Conservation (phyloP, 1,284 basidiomycete species). For the Leccinum colubrinum region DNA sequence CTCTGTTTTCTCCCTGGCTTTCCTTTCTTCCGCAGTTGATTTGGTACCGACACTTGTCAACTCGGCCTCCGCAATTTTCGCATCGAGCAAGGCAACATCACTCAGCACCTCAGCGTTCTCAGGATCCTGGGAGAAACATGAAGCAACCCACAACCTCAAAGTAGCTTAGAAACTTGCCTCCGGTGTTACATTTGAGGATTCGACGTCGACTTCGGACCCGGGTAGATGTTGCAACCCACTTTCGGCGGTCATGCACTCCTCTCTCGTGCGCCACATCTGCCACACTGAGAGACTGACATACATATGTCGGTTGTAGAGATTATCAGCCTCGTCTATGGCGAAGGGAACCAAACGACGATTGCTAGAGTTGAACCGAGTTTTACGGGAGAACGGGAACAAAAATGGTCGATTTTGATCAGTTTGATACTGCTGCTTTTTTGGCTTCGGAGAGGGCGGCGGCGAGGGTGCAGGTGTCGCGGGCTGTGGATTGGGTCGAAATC, state of each 20-base stretch:
- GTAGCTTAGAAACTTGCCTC: constrained; percentile 35
- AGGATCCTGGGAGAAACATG: constrained; percentile 42
- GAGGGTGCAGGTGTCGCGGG: constrained; percentile 87
- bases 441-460: constrained; percentile 86
- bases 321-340: constrained; percentile 94
- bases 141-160: constrained; percentile 3
- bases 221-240: constrained; percentile 85
- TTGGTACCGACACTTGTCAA: constrained; percentile 55
- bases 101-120: constrained; percentile 61
- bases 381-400: constrained; percentile 89
- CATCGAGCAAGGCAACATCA: constrained; percentile 69
- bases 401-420: constrained; percentile 96
- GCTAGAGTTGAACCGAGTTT: constrained; percentile 34
- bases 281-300: constrained; percentile 86
- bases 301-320: constrained; percentile 88
- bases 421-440: constrained; percentile 98
- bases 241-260: constrained; percentile 93
- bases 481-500: constrained; percentile 57
- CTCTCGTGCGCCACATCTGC: constrained; percentile 94
- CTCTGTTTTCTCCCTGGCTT: constrained; percentile 65
- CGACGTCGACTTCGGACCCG: constrained; percentile 54
- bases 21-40: constrained; percentile 54
- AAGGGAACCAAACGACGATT: constrained; percentile 79
- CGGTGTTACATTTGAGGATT: constrained; percentile 41
- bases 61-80: constrained; percentile 68